Conservation (phyloP, 768 basidiomycete species). For the Albatrellus ellisii region DNA sequence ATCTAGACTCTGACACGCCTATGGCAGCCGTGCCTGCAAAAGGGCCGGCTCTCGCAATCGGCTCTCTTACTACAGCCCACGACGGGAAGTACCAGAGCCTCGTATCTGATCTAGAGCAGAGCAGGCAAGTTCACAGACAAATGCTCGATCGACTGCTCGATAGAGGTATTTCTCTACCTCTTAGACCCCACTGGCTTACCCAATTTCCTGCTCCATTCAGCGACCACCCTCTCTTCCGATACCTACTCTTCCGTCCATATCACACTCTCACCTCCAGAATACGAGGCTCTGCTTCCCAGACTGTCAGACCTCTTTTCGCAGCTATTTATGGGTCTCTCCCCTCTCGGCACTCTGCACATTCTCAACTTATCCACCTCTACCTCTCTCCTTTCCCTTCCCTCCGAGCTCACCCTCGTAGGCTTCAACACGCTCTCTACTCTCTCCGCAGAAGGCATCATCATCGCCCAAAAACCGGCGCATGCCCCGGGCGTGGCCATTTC, state of each 20-base stretch:
- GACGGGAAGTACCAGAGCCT: conserved; percentile 70
- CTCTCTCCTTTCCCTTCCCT: conserved; percentile 30
- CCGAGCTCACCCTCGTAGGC: conserved; percentile 52
- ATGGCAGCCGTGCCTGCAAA: conserved; percentile 18
- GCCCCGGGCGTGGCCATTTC: conserved; percentile 27
- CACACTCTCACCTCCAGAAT: conserved; percentile 50
- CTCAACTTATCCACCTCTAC: conserved; percentile 35
- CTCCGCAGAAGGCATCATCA: conserved; percentile 29
- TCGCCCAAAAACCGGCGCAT: conserved; percentile 61
- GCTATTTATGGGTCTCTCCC: conserved; percentile 43
- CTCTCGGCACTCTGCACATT: conserved; percentile 59
- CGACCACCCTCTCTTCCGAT: conserved; percentile 38
- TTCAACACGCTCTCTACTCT: conserved; percentile 42
- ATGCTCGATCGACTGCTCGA: conserved; percentile 76
- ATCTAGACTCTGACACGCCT: conserved; percentile 9
- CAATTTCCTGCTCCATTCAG: conserved; percentile 24
- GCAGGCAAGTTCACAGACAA: conserved; percentile 54
- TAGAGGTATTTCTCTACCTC: conserved; percentile 36
- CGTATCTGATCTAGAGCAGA: conserved; percentile 43
- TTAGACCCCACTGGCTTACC: background rate
- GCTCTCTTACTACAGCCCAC: conserved; percentile 65
- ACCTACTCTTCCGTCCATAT: conserved; percentile 57
- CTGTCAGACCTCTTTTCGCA: conserved; percentile 44
- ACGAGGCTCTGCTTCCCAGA: conserved; percentile 39
- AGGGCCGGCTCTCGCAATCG: conserved; percentile 56